Evolutionary conservation across 2,329 filamentous ascomycete species (phyloP), one percentile per base, ranked within the genome.

Genomic region (Apiospora sp.): DNA sequence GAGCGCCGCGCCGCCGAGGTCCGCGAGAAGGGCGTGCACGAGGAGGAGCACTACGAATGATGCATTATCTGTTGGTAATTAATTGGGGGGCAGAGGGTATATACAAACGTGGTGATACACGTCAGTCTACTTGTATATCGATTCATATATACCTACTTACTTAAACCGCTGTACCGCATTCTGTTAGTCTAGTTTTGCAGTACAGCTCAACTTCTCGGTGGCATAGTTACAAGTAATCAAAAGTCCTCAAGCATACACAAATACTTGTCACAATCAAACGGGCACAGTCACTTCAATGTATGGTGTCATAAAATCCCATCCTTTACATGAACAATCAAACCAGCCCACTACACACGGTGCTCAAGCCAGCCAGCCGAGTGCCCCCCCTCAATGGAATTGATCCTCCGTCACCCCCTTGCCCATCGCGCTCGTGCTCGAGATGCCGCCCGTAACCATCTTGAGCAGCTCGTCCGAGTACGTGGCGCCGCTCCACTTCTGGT

Each of bases 401-500:
- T 98, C 95, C 87, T 99, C 96, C 0, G 96, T 99, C 73, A 99
- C 96, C 73, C 96, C 96, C 86, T 95, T 94, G 46, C 96, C 96
- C 96, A 99, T 99, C 27, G 96, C 96, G 74, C 94, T 94, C 1
- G 96, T 98, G 75, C 92, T 95, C 82, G 92, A 95, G 72, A 98
- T 92, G 76, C 96, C 96, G 2, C 96, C 96, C 5, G 92, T 95
- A 46, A 99, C 94, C 95, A 99, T 98, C 90, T 97, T 98, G 83
- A 98, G 87, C 86, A 98, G 81, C 83, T 97, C 95, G 82, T 99
- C 96, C 27, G 96, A 93, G 81, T 98, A 98, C 77, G 93, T 95
- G 30, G 96, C 96, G 69, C 96, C 96, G 79, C 91, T 94, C 96
- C 96, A 99, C 85, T 98, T 99, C 90, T 99, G 96, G 87, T 99